Evolutionary conservation across 176 grass and related monocot species (phyloP).

Genomic region (Carex kokanica): DNA sequence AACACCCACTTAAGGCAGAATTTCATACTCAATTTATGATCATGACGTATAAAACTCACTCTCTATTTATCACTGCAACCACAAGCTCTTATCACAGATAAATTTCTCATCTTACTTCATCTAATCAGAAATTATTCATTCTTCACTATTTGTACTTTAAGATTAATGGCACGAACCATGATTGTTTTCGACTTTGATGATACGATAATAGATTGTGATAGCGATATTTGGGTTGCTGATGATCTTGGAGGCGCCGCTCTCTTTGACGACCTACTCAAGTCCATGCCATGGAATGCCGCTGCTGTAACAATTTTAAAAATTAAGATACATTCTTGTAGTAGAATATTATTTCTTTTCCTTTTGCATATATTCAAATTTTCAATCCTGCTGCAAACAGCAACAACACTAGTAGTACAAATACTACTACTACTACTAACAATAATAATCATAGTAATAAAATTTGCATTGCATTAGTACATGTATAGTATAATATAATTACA

Average conservation of each 20-base stretch:
- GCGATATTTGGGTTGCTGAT: conserved; percentile 21
- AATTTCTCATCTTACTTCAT: conserved; percentile 2
- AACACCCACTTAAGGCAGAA: not conserved
- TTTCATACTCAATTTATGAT: not conserved
- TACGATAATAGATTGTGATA: conserved; percentile 48
- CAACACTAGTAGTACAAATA: not conserved
- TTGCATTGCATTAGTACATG: not conserved
- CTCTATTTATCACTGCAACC: not conserved
- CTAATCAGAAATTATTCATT: not conserved
- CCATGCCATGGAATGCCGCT: conserved; percentile 37
- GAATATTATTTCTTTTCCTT: not conserved
- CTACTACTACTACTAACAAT: too few relatives aligned
- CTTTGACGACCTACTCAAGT: conserved; percentile 28
- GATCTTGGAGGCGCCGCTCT: conserved; percentile 25
- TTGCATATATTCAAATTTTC: not conserved
- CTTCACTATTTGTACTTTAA: not conserved
- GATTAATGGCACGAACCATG: conserved; percentile 23
- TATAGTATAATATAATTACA: not conserved
- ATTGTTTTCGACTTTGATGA: conserved; percentile 45
- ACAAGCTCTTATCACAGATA: conserved; percentile 4
- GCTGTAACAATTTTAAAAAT: not conserved
- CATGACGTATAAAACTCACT: conserved; percentile 21
- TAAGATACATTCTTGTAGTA: not conserved
- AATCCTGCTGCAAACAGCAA: not conserved
- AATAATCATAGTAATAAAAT: too few relatives aligned